phyloP scores from a whole-genome alignment of 2,329 filamentous ascomycete genomes.

The Apiospora phragmitis region DNA sequence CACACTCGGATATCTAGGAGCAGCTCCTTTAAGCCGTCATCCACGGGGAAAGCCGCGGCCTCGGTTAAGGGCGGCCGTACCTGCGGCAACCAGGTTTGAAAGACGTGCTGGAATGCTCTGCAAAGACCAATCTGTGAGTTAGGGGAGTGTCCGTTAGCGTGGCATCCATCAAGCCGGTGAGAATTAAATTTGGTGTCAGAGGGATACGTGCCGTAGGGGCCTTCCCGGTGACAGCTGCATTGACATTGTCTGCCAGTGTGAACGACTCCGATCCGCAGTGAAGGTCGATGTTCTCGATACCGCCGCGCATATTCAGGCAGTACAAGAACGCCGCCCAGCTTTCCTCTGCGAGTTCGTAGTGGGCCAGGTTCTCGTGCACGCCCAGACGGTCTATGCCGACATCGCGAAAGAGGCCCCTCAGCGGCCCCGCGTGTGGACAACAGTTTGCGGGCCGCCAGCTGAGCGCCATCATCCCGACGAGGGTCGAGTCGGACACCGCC shows the following conservation, averaged over 20 bases:
- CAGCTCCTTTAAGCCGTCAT: background rate
- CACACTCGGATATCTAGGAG: background rate
- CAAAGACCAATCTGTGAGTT: background rate
- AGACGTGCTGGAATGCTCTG: background rate
- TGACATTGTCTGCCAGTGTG: background rate
- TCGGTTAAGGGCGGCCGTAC: background rate
- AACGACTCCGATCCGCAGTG: background rate
- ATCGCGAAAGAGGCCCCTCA: background rate
- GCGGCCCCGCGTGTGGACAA: background rate
- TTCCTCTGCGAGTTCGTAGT: background rate
- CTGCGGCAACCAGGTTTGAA: background rate
- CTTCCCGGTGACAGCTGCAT: background rate
- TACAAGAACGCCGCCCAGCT: background rate
- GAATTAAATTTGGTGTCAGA: background rate
- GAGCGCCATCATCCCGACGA: background rate
- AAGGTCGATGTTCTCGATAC: background rate
- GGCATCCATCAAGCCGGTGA: background rate
- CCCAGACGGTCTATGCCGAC: background rate
- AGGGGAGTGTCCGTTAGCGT: background rate
- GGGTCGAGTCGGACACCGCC: background rate
- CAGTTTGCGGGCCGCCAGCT: background rate
- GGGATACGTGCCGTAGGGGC: background rate
- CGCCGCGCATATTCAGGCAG: background rate
- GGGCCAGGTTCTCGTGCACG: background rate
- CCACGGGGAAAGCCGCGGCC: background rate